These are phyloP conservation scores for Penicillium dipodomyicola DNA, from an alignment of 495 filamentous ascomycete genomes.

Conservation along the genomic window DNA sequence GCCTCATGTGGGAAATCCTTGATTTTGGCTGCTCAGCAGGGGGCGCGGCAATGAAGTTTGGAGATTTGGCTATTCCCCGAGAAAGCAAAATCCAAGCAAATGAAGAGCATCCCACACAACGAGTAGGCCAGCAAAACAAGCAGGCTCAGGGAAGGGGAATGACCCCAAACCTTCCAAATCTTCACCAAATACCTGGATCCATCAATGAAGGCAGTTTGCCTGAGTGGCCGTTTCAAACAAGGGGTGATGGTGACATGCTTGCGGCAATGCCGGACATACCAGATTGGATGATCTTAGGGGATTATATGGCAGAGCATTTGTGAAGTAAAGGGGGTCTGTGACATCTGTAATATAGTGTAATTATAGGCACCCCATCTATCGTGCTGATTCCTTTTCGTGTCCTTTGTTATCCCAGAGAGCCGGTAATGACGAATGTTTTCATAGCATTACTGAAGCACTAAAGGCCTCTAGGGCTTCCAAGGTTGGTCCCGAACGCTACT, in stretches of 20 bases:
- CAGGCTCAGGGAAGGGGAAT: neutral
- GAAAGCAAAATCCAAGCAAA: neutral
- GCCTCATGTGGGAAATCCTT: constrained; percentile 33
- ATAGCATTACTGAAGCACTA: too few species aligned
- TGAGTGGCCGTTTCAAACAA: constrained; percentile 22
- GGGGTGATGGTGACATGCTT: constrained; percentile 10
- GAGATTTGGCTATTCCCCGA: neutral
- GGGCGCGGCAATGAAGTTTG: neutral
- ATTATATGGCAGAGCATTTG: constrained; percentile 26
- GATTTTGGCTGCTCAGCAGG: constrained; percentile 23
- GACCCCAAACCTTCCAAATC: neutral
- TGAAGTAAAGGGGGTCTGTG: constrained; percentile 3
- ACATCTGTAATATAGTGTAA: neutral
- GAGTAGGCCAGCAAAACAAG: neutral
- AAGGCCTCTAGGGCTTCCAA: too few species aligned
- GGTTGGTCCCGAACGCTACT: neutral
- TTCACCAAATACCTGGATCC: neutral
- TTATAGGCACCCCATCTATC: too few species aligned
- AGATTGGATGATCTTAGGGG: constrained; percentile 34
- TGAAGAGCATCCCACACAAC: neutral
- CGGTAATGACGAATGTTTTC: too few species aligned
- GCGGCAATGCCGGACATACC: constrained; percentile 27
- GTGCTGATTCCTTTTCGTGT: too few species aligned
- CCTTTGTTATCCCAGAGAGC: too few species aligned
- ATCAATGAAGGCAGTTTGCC: constrained; percentile 1